Evolutionary conservation across 352 stramenopile species (phyloP).

Genomic region (Phytopythium vexans): DNA sequence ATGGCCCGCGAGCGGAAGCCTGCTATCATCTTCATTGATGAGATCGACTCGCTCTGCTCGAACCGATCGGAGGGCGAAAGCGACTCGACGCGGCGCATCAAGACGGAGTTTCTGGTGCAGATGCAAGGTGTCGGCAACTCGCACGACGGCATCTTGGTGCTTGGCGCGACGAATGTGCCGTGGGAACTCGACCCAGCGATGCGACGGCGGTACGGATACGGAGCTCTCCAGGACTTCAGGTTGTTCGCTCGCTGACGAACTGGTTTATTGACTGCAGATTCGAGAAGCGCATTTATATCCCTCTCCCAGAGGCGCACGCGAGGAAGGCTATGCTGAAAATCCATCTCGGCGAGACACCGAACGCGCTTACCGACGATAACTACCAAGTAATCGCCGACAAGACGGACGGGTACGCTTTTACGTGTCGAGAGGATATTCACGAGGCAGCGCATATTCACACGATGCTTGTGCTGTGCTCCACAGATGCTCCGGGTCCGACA

Average conservation of each 20-base stretch:
- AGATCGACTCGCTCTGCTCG: conserved; percentile 96
- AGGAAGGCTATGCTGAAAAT: conserved; percentile 96
- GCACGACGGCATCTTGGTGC: conserved; percentile 91
- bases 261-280: conserved; percentile 67
- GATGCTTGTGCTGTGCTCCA: not conserved
- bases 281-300: conserved; percentile 99
- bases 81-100: conserved; percentile 94
- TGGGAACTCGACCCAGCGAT: conserved; percentile 98
- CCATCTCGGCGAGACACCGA: conserved; percentile 96
- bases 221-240: no score
- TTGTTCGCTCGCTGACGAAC: not conserved
- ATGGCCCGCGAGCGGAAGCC: conserved; percentile 94
- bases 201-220: conserved; percentile 80
- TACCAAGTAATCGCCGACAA: conserved; percentile 92
- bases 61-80: conserved; percentile 93
- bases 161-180: conserved; percentile 98
- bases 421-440: not conserved
- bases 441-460: not conserved
- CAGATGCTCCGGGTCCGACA: conserved; percentile 94
- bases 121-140: conserved; percentile 95
- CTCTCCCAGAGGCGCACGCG: conserved; percentile 91
- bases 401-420: conserved; percentile 83
- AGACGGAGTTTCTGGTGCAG: conserved; percentile 98
- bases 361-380: conserved; percentile 92
- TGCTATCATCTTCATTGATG: conserved; percentile 97